These are phyloP conservation scores for Fusarium anthophilum DNA, from an alignment of 2,329 filamentous ascomycete genomes.

Conservation along the genomic window DNA sequence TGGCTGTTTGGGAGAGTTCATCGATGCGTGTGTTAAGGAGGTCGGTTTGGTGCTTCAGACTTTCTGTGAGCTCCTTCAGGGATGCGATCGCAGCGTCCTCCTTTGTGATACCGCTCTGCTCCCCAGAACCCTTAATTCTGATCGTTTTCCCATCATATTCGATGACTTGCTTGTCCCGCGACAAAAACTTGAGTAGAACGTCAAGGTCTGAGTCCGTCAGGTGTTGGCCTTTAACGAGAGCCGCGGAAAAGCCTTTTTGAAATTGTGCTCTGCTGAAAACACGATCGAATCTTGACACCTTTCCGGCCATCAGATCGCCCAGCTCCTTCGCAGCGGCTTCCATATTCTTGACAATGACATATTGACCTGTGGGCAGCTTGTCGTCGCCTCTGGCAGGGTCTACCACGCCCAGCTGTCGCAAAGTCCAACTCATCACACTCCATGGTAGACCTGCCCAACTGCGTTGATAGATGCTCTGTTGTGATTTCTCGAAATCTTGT, in stretches of 20 bases:
- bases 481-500: slow-evolving; percentile 70
- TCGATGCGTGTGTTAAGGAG: slow-evolving; percentile 74
- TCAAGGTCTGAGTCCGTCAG: slow-evolving; percentile 74
- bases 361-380: slow-evolving; percentile 67
- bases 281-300: slow-evolving; percentile 67
- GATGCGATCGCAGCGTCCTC: slow-evolving; percentile 86
- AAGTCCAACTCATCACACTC: slow-evolving; percentile 78
- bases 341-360: slow-evolving; percentile 72
- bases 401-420: slow-evolving; percentile 73
- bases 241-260: slow-evolving; percentile 62
- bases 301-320: slow-evolving; percentile 53
- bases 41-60: slow-evolving; percentile 76
- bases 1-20: slow-evolving; percentile 70
- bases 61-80: slow-evolving; percentile 80
- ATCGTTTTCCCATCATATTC: slow-evolving; percentile 74
- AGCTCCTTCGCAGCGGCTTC: slow-evolving; percentile 68
- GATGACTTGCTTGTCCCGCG: slow-evolving; percentile 70
- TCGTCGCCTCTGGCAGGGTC: slow-evolving; percentile 60
- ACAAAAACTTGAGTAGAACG: slow-evolving; percentile 74
- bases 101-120: slow-evolving; percentile 67
- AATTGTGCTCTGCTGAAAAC: slow-evolving; percentile 76
- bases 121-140: slow-evolving; percentile 71
- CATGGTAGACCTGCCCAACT: slow-evolving; percentile 76
- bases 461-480: slow-evolving; percentile 76
- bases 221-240: slow-evolving; percentile 58